These are phyloP conservation scores for Aspergillus clavatus DNA, from an alignment of 2,329 filamentous ascomycete species.

Conservation along the genomic window DNA sequence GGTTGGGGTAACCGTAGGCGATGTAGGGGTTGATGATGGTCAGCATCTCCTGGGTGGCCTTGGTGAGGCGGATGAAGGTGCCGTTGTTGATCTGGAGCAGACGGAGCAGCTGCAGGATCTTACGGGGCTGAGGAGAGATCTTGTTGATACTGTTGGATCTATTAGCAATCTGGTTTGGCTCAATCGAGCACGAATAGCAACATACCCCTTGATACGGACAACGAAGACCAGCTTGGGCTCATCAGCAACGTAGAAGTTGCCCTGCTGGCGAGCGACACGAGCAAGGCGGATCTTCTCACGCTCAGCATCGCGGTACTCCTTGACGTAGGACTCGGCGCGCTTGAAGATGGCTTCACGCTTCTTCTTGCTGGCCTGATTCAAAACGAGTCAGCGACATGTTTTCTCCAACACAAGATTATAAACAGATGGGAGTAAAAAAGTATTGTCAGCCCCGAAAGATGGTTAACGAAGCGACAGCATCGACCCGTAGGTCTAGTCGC, in stretches of 20 bases:
- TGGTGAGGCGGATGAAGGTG: conserved; percentile 95
- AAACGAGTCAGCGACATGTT: conserved; percentile 25
- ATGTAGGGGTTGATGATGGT: conserved; percentile 99
- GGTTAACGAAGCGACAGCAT: conserved; percentile 78
- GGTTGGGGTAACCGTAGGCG: conserved; percentile 98
- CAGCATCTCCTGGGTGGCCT: conserved; percentile 95
- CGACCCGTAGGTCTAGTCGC: conserved; percentile 89
- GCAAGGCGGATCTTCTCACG: conserved; percentile 94
- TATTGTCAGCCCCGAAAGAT: conserved; percentile 68
- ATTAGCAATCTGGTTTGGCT: conserved; percentile 5
- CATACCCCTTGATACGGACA: conserved; percentile 94
- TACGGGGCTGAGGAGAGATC: conserved; percentile 99
- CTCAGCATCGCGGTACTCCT: conserved; percentile 98
- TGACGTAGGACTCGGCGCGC: conserved; percentile 98
- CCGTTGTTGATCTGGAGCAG: conserved; percentile 99
- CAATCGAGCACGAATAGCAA: conserved; percentile 4
- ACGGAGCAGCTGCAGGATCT: conserved; percentile 98
- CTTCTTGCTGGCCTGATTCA: conserved; percentile 86
- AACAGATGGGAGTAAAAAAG: conserved; percentile 18
- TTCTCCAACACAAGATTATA: conserved; percentile 8
- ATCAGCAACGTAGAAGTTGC: conserved; percentile 88
- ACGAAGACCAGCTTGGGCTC: conserved; percentile 97
- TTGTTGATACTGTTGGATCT: conserved; percentile 87
- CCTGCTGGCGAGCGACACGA: conserved; percentile 84
- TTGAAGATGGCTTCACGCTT: conserved; percentile 99